Percentiles rank a stretch among this genome's conserved stretches.
Evolutionary conservation across 352 stramenopile species (phyloP).

Genomic region (Globisporangium lucens): DNA sequence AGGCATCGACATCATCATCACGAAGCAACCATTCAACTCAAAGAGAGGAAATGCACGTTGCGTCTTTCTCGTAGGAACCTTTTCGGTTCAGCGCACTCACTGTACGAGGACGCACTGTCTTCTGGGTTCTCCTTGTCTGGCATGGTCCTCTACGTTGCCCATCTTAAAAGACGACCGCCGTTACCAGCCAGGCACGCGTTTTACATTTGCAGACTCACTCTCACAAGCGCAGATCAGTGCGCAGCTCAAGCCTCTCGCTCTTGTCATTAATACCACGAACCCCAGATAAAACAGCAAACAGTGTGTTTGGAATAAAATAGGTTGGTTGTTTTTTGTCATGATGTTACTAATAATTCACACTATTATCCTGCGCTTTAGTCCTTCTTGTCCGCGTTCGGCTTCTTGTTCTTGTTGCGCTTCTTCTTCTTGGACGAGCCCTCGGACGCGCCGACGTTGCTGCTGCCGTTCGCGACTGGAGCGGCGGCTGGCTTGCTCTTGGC

Average conservation of each 20-base stretch:
- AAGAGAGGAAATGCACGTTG: background rate
- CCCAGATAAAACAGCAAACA: background rate
- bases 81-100: background rate
- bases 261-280: background rate
- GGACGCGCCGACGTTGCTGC: background rate
- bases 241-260: background rate
- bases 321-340: background rate
- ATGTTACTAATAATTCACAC: conserved; percentile 1
- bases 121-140: background rate
- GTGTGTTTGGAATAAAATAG: conserved; percentile 1
- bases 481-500: conserved; percentile 16
- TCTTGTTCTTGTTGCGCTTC: conserved; percentile 60
- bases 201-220: background rate
- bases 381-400: conserved; percentile 24
- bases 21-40: background rate
- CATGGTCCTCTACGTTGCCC: background rate
- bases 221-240: background rate
- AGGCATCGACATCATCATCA: background rate
- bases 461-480: background rate
- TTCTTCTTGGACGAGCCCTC: conserved; percentile 43
- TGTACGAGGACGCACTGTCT: background rate
- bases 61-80: background rate
- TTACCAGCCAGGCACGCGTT: background rate
- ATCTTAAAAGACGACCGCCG: background rate
- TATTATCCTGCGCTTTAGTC: background rate